Evolutionary conservation across 345 rosid species (phyloP).

Genomic region (Gynandropsis gynandra): DNA sequence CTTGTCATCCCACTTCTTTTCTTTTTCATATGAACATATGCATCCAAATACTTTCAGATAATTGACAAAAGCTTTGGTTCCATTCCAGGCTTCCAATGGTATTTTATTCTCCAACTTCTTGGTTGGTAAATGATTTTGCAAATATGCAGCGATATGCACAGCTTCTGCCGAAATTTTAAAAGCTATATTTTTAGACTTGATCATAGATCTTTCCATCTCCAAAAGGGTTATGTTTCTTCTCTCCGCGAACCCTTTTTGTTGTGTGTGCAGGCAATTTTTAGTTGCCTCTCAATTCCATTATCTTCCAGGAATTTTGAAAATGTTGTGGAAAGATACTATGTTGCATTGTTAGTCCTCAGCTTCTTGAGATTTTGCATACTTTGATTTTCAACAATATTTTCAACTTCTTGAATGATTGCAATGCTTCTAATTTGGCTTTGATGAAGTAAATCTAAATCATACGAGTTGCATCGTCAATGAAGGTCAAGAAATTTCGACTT

Average conservation of each 20-base stretch:
- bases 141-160: background rate
- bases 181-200: background rate
- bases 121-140: background rate
- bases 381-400: background rate
- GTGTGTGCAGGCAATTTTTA: background rate
- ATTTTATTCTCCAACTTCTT: background rate
- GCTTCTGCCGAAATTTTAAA: constrained; percentile 4
- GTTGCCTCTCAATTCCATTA: background rate
- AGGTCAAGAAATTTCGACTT: background rate
- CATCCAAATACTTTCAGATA: constrained; percentile 1
- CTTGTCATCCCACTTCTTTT: background rate
- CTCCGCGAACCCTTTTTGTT: background rate
- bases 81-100: background rate
- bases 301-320: background rate
- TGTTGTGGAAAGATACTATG: background rate
- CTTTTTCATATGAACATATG: background rate
- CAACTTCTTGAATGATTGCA: background rate
- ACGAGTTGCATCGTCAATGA: background rate
- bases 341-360: background rate
- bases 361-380: background rate
- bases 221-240: background rate
- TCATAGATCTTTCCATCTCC: background rate
- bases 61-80: background rate
- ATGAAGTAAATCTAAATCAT: background rate
- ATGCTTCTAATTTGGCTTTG: background rate